Conservation (phyloP, 805 yeast genomes). For the Saccharomycopsis sp. region DNA sequence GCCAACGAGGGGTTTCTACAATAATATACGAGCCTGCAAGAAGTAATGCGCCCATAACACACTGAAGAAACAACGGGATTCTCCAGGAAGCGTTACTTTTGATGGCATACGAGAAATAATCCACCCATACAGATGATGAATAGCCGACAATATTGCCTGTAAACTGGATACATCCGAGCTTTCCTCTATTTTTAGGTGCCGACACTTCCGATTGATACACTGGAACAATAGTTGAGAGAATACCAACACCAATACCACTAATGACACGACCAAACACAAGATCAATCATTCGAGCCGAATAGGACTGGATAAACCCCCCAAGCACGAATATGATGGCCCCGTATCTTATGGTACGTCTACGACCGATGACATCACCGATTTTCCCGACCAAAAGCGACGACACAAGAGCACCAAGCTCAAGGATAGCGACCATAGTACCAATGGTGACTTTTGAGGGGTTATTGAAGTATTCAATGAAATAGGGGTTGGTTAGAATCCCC, state of each 20-base stretch:
- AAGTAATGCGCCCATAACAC: slow-evolving; percentile 61
- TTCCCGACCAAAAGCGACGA: slow-evolving; percentile 75
- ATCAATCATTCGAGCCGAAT: slow-evolving; percentile 44
- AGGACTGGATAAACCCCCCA: slow-evolving; percentile 73
- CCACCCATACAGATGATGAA: slow-evolving; percentile 80
- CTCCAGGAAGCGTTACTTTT: slow-evolving; percentile 67
- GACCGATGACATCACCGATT: slow-evolving; percentile 71
- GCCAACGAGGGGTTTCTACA: slow-evolving; percentile 89
- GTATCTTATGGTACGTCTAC: slow-evolving; percentile 68
- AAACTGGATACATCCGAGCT: slow-evolving; percentile 80
- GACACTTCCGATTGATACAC: slow-evolving; percentile 84
- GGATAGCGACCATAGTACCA: slow-evolving; percentile 82
- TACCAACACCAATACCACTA: slow-evolving; percentile 83
- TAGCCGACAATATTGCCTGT: slow-evolving; percentile 83
- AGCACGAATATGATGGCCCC: slow-evolving; percentile 74
- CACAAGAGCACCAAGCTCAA: slow-evolving; percentile 81
- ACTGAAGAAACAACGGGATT: slow-evolving; percentile 69
- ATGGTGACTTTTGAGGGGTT: slow-evolving; percentile 68
- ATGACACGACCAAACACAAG: slow-evolving; percentile 72
- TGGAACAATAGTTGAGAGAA: slow-evolving; percentile 78
- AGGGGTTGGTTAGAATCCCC: slow-evolving; percentile 70
- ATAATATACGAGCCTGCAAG: slow-evolving; percentile 70
- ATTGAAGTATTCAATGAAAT: slow-evolving; percentile 62
- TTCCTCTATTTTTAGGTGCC: slow-evolving; percentile 81
- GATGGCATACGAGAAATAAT: slow-evolving; percentile 64